Conservation (phyloP, 805 yeast genomes). For the Ogataea neopini region DNA sequence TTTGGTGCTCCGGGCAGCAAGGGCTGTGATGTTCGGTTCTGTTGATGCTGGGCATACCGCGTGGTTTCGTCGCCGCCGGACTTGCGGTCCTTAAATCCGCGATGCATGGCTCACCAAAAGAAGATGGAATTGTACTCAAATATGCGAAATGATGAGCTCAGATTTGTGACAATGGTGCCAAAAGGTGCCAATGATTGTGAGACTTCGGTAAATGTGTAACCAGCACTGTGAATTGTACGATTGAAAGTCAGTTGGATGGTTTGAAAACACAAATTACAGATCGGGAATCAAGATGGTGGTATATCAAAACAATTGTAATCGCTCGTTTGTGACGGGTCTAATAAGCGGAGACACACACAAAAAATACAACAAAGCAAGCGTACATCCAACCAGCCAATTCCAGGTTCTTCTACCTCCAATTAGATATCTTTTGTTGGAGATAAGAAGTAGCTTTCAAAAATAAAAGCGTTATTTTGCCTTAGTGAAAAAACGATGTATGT, state of each 20-base stretch:
- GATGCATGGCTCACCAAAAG: constrained; percentile 8
- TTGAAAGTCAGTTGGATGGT: neutral
- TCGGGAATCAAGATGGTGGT: neutral
- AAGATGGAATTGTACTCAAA: neutral
- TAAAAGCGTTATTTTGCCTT: neutral
- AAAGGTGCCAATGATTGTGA: neutral
- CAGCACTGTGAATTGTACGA: no score
- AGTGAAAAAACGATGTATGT: constrained; percentile 3
- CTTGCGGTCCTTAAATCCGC: constrained; percentile 9
- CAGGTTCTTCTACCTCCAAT: constrained; percentile 1
- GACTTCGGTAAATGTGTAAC: neutral
- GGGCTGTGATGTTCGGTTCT: neutral
- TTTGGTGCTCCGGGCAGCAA: neutral
- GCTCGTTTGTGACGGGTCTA: neutral
- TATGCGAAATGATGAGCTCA: neutral
- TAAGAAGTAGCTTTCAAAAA: no score
- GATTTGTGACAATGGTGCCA: neutral
- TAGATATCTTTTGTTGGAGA: neutral
- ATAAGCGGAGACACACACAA: neutral
- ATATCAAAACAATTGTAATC: neutral
- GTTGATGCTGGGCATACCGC: neutral
- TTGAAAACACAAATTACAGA: neutral
- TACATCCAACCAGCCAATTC: constrained; percentile 4
- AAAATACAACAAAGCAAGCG: neutral
- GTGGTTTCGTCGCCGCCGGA: constrained; percentile 6